phyloP scores from a whole-genome alignment of 1,284 basidiomycete genomes.

The Boletus semigastroideus region DNA sequence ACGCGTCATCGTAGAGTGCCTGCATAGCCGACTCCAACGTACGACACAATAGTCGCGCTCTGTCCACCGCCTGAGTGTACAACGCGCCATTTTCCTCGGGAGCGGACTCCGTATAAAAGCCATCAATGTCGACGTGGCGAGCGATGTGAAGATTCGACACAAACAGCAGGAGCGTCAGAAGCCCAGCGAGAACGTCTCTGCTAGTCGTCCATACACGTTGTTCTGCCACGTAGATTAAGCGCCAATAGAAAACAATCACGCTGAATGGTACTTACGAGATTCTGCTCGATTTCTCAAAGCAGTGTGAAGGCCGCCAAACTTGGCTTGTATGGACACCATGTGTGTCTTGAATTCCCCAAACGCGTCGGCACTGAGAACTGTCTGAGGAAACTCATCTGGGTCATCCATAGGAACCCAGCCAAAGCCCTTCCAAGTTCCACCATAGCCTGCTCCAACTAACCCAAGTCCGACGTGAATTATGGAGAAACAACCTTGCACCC shows the following conservation, averaged over 20 bases:
- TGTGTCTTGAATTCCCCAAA: constrained; percentile 52
- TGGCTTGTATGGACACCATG: constrained; percentile 49
- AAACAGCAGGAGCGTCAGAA: constrained; percentile 56
- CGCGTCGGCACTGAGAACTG: constrained; percentile 49
- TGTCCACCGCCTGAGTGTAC: constrained; percentile 64
- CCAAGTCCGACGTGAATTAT: constrained; percentile 66
- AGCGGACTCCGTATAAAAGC: constrained; percentile 52
- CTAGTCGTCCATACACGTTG: constrained; percentile 35
- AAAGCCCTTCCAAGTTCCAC: constrained; percentile 75
- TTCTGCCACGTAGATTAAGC: constrained; percentile 21
- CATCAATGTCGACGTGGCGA: constrained; percentile 75
- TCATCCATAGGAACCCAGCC: constrained; percentile 65
- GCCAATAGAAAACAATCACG: background rate
- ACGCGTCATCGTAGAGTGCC: constrained; percentile 68
- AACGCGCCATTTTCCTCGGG: constrained; percentile 40
- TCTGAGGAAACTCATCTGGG: constrained; percentile 47
- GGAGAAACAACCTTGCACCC: constrained; percentile 63
- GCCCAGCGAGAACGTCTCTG: constrained; percentile 51
- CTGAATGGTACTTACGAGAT: constrained; percentile 39
- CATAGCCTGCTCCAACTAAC: constrained; percentile 70
- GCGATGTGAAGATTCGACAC: constrained; percentile 73
- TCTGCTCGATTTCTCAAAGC: constrained; percentile 38
- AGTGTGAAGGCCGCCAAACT: constrained; percentile 42
- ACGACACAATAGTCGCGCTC: constrained; percentile 63
- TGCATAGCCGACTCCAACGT: constrained; percentile 68